A percentile compares a stretch with the other conserved stretches of the same genome.
These are phyloP conservation scores for Trapa incisa DNA, from an alignment of 345 rosid species.

Conservation along the genomic window DNA sequence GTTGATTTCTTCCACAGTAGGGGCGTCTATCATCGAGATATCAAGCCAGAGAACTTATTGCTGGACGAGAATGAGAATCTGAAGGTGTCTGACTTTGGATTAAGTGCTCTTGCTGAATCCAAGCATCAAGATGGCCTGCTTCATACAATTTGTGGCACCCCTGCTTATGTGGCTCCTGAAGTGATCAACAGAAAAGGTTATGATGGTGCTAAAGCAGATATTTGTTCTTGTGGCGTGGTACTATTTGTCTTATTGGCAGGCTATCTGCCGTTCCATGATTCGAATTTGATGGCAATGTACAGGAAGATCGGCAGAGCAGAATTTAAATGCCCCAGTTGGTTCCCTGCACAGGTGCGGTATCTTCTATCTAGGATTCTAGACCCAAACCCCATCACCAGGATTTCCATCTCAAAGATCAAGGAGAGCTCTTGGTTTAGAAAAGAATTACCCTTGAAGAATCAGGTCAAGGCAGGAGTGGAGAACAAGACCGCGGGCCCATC, in stretches of 20 bases:
- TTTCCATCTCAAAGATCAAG: slow-evolving; percentile 42
- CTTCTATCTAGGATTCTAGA: slow-evolving; percentile 45
- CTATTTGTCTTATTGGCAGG: slow-evolving; percentile 65
- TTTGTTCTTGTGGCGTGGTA: slow-evolving; percentile 84
- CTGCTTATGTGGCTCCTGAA: slow-evolving; percentile 86
- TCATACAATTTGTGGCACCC: slow-evolving; percentile 82
- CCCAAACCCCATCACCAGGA: slow-evolving; percentile 48
- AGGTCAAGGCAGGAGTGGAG: slow-evolving; percentile 30
- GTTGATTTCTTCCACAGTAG: slow-evolving; percentile 75
- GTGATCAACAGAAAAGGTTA: slow-evolving; percentile 65
- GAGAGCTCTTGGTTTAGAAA: slow-evolving; percentile 59
- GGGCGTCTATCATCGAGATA: slow-evolving; percentile 73
- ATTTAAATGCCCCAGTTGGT: slow-evolving; percentile 52
- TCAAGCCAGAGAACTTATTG: slow-evolving; percentile 69
- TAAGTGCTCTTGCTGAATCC: slow-evolving; percentile 65
- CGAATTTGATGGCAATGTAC: slow-evolving; percentile 71
- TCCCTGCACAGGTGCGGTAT: slow-evolving; percentile 40
- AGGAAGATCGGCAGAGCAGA: slow-evolving; percentile 62
- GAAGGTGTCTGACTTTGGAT: slow-evolving; percentile 71
- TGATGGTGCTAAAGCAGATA: slow-evolving; percentile 65
- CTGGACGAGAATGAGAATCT: slow-evolving; percentile 67
- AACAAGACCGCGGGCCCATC: slow-evolving; percentile 13
- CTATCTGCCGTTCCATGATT: slow-evolving; percentile 64
- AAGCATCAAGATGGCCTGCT: slow-evolving; percentile 66
- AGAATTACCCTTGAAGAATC: slow-evolving; percentile 32